Evolutionary conservation across 2,329 filamentous ascomycete species (phyloP).

Genomic region (Bisporella sp.): DNA sequence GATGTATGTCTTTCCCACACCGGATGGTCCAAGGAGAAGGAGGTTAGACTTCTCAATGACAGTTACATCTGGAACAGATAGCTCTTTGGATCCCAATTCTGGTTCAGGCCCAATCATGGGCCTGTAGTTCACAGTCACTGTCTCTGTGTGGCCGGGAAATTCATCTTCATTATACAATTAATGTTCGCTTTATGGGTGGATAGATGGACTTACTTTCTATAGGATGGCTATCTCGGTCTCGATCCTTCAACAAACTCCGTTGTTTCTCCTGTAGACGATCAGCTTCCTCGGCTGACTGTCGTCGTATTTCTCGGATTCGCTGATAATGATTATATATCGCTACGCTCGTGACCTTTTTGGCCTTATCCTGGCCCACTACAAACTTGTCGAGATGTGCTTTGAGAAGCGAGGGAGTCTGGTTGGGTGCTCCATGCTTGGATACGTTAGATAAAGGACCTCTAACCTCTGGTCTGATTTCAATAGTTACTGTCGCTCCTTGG

Average conservation of each 20-base stretch:
- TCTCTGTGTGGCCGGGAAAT: conserved; percentile 39
- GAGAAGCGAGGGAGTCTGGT: conserved; percentile 60
- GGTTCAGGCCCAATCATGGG: conserved; percentile 7
- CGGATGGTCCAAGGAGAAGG: conserved; percentile 82
- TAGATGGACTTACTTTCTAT: conserved; percentile 61
- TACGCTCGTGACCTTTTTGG: conserved; percentile 87
- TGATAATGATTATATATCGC: conserved; percentile 98
- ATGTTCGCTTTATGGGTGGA: not conserved
- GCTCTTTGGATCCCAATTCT: conserved; percentile 16
- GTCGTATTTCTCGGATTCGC: conserved; percentile 66
- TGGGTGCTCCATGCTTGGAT: conserved; percentile 48
- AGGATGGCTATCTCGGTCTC: conserved; percentile 55
- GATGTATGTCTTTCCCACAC: conserved; percentile 95
- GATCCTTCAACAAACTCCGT: conserved; percentile 35
- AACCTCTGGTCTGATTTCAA: conserved; percentile 56
- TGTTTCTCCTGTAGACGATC: conserved; percentile 56
- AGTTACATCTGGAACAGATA: conserved; percentile 14
- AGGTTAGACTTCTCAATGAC: conserved; percentile 91
- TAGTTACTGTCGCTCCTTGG: conserved; percentile 52
- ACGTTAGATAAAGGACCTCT: conserved; percentile 49
- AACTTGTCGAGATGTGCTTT: conserved; percentile 93
- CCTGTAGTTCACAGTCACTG: conserved; percentile 19
- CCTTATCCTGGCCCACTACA: conserved; percentile 90
- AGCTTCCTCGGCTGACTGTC: conserved; percentile 69
- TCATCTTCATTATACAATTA: conserved; percentile 37